Evolutionary conservation across 225 moss, liverwort and hornwort genomes (phyloP), one percentile per base, ranked within the genome.

Genomic region (Pseudoscleropodium purum): DNA sequence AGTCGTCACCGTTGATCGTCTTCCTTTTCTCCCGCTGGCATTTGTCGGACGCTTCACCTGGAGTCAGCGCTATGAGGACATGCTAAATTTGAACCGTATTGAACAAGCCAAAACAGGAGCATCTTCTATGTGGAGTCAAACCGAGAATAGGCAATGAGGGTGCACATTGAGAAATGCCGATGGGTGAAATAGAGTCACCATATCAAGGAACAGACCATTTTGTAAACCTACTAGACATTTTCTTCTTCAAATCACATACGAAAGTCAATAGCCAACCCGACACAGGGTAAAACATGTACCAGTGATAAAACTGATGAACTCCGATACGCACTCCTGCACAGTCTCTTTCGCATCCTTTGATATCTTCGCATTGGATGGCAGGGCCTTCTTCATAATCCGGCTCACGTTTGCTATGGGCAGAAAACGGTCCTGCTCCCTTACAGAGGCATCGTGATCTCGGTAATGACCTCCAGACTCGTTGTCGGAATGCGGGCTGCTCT

Each of bases 241-340:
- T 11, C 10, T 47, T 36, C 64, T 54, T 86, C 49, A 82, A 5
- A 56, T 14, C 24, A 73, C 59, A 64, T 82, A 74, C 47, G 7
- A n/a, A 43, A 82, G 24, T 26, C 62, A 27, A 66, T 15, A 56
- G 64, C 43, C 27, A 45, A 43, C 5, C 73, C 15, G 66, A 74
- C 11, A 12, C 54, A 29, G 54, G 57, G 36, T 87, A 24, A 11
- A 8, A 19, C 4, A 81, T 20, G 74, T 59, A 95, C 94, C 96
- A 31, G 97, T 98, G 36, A 98, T 96, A 83, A 98, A 98, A 93
- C 96, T 98, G 93, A 98, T 98, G 89, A 98, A 98, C 92, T 98
- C 97, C 13, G 97, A 98, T 45, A 96, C 96, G 67, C 98, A 98
- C 91, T 98, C 98, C 92, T 98, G 98, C 57, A 98, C 98, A 23